phyloP scores from a whole-genome alignment of 441 rosid species.

The Populus trichocarpa region DNA sequence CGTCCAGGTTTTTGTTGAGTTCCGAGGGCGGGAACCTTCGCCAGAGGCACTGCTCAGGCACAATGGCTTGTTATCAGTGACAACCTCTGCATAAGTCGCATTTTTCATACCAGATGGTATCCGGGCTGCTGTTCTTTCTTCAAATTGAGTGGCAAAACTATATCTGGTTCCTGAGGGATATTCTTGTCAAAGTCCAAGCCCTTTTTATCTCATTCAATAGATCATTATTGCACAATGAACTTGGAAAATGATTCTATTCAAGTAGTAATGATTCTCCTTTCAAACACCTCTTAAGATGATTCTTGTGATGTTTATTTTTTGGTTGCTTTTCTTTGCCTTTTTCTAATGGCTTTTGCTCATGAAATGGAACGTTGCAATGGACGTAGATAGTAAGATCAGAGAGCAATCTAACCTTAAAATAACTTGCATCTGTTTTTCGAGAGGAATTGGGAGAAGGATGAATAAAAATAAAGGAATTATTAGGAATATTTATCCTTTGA shows the following conservation, averaged over 20 bases:
- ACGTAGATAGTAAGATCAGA: background rate
- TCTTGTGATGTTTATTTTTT: background rate
- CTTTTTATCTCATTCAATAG: background rate
- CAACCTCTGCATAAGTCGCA: conserved; percentile 39
- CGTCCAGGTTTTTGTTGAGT: conserved; percentile 76
- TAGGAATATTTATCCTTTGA: background rate
- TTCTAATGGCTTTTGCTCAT: background rate
- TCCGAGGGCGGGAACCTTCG: conserved; percentile 95
- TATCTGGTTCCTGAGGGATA: background rate
- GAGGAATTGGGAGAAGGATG: background rate
- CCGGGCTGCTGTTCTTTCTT: background rate
- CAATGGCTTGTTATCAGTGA: conserved; percentile 60
- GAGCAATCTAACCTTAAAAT: background rate
- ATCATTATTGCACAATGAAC: background rate
- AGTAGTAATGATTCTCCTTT: background rate
- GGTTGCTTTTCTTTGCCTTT: background rate
- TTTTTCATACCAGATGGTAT: background rate
- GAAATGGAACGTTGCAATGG: background rate
- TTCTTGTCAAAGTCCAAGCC: background rate
- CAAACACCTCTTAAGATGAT: background rate
- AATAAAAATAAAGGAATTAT: background rate
- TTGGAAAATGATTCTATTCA: background rate
- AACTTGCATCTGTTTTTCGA: background rate
- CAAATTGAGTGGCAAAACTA: background rate
- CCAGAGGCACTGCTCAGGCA: conserved; percentile 91